Base-by-base conservation (phyloP, 2,329 filamentous ascomycete genomes). In the Pseudocercospora vitis region DNA sequence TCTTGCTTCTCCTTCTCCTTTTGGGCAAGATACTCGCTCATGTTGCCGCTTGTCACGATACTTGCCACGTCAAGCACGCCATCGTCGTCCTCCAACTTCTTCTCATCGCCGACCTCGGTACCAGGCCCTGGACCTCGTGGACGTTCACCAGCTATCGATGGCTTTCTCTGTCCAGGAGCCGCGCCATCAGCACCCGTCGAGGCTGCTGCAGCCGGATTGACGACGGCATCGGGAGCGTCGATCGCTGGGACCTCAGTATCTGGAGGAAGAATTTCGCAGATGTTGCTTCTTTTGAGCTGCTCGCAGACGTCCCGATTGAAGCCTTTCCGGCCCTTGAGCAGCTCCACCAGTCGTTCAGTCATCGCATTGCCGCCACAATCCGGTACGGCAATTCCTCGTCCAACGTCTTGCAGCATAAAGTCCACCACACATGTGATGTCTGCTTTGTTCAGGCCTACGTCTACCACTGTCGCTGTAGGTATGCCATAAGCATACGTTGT, bases 391-490 rank as follows among this genome's bases (percentile, higher is more conserved):
- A 82, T 70, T 69, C 86, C 73, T 79, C 82, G 72, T 68, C 83
- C 80, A 67, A 84, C 75, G 73, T 88, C 79, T 71, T 91, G 79
- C 75, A 95, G 81, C 40, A 84, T 75, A 65, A 88, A 92, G 58
- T 97, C 92, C 53, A 86, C 85, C 46, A 99, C 84, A 52, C 91
- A 92, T 0, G 91, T 95, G 16, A 99, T 83, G 65, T 99, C 91
- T 19, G 92, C 89, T 75, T 97, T 97, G 65, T 89, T 85, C 69
- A 85, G 89, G 8, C 94, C 94, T 55, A 99, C 87, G 70, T 99
- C 94, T 19, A 99, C 80, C 16, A 99, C 83, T 0, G 90, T 94
- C 65, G 94, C 86, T 63, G 83, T 90, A 26, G 85, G 80, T 24
- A 91, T 81, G 8, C 90, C 91, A 67, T 95, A 97, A 52, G 94